Conservation (phyloP, 1,284 basidiomycete genomes). For the Naganishia sp. region DNA sequence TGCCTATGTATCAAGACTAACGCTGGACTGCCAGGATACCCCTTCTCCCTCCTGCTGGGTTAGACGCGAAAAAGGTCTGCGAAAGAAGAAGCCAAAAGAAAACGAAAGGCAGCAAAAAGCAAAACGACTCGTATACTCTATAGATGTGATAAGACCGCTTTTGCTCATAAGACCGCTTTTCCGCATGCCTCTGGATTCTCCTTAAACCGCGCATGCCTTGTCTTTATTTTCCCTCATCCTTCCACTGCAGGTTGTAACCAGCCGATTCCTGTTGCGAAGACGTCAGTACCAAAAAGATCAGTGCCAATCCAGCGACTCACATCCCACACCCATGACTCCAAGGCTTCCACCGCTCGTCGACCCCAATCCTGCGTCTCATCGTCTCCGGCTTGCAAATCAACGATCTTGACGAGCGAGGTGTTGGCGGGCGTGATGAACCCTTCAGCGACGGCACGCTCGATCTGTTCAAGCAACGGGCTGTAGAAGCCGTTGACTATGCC, state of each 20-base stretch:
- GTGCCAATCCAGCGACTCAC: slow-evolving; percentile 28
- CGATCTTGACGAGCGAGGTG: slow-evolving; percentile 64
- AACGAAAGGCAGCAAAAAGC: background rate
- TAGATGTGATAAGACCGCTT: background rate
- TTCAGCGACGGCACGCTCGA: slow-evolving; percentile 65
- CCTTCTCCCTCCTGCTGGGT: slow-evolving; percentile 36
- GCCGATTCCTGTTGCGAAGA: slow-evolving; percentile 24
- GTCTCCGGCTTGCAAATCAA: slow-evolving; percentile 66
- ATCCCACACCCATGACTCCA: slow-evolving; percentile 63
- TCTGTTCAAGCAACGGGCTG: slow-evolving; percentile 70
- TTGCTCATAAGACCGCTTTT: background rate
- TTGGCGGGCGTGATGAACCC: slow-evolving; percentile 74
- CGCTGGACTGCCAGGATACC: slow-evolving; percentile 38
- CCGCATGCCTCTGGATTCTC: background rate
- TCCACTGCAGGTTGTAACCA: slow-evolving; percentile 31
- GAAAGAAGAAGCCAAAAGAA: background rate
- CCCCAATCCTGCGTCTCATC: slow-evolving; percentile 68
- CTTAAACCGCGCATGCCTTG: background rate
- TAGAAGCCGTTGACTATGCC: slow-evolving; percentile 68
- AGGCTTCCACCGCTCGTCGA: slow-evolving; percentile 64
- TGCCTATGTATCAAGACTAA: background rate
- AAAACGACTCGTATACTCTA: background rate
- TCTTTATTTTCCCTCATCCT: slow-evolving; percentile 6
- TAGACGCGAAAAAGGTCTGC: background rate
- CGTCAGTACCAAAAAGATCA: background rate